Conservation (phyloP, 768 basidiomycete genomes). For the Hericium coralloides region DNA sequence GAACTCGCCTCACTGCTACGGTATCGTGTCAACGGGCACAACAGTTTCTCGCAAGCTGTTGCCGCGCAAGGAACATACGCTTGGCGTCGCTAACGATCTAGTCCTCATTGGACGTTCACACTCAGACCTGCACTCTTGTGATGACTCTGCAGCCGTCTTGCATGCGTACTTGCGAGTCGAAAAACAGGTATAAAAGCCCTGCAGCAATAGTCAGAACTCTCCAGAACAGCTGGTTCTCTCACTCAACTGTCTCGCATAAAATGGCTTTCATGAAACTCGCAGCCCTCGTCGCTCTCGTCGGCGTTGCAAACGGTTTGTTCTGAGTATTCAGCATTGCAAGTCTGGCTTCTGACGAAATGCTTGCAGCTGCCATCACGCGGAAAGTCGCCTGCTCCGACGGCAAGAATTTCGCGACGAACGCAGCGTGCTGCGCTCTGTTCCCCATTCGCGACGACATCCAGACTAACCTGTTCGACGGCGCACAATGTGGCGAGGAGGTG, state of each 20-base stretch:
- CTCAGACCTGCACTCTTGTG: too few relatives aligned
- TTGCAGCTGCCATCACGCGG: slow-evolving; percentile 14
- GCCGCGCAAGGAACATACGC: too few relatives aligned
- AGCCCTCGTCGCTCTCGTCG: slow-evolving; percentile 9
- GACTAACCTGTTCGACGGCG: slow-evolving; percentile 20
- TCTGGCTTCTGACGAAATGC: neutral
- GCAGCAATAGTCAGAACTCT: neutral
- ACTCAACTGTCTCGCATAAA: neutral
- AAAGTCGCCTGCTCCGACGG: slow-evolving; percentile 23
- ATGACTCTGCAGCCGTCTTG: too few relatives aligned
- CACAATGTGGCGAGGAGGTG: slow-evolving; percentile 23
- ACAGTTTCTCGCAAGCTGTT: too few relatives aligned
- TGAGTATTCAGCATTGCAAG: neutral
- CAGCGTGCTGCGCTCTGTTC: slow-evolving; percentile 24
- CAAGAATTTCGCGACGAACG: slow-evolving; percentile 19
- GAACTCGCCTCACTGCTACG: too few relatives aligned
- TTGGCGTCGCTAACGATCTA: too few relatives aligned
- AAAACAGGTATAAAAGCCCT: neutral
- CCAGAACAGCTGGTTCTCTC: neutral
- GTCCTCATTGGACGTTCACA: too few relatives aligned
- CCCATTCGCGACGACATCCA: slow-evolving; percentile 24
- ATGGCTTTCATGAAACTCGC: slow-evolving; percentile 18
- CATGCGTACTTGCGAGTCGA: neutral
- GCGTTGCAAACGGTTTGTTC: slow-evolving; percentile 10
- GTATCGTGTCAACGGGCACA: too few relatives aligned